Evolutionary conservation across 2,329 filamentous ascomycete genomes (phyloP), one percentile per base, ranked within the genome.

Genomic region (Diplodia intermedia): DNA sequence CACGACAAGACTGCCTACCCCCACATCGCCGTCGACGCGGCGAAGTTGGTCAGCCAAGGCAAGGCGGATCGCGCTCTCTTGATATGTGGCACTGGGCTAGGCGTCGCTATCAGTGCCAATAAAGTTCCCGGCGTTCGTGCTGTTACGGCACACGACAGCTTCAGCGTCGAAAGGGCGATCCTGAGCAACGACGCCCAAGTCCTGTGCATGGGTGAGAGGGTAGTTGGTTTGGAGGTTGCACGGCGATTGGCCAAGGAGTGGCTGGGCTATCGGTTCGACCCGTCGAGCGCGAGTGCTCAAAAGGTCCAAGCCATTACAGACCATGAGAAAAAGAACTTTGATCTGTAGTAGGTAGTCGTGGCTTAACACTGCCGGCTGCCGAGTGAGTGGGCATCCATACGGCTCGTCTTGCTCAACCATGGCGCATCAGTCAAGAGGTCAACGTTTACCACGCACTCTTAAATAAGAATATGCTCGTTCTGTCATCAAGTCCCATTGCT

Each of bases 141-240:
- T n/a, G 93, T 96, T 20, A 96, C 92, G 5, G 93, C 93, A 1
- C 93, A 97, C 78, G 93, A 96, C 77, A 90, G 89, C 72, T 97
- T 94, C 83, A 90, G 86, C 67, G 91, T 96, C 6, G 92, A 96
- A 84, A 83, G 92, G 61, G 89, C 90, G 23, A 86, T 96, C 12
- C 81, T 94, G 74, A 93, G 90, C 81, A 96, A 96, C 79, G 90
- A 96, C 77, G 91, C 92, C 3, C 92, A 97, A 81, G 92, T 96
- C 38, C 81, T 96, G 70, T 96, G 93, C 77, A 90, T 96, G 84
- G 92, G 92, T 0, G 90, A 96, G 85, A 83, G 92, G 26, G 92
- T 96, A 0, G 86, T 96, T 54, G 92, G 93, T 0, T 78, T 95
- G 57, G 93, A 96, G 81, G 80, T 96, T 52, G 92, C 92, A 53